Evolutionary conservation across 2,329 filamentous ascomycete species (phyloP).

Genomic region (Xylaria sp.): DNA sequence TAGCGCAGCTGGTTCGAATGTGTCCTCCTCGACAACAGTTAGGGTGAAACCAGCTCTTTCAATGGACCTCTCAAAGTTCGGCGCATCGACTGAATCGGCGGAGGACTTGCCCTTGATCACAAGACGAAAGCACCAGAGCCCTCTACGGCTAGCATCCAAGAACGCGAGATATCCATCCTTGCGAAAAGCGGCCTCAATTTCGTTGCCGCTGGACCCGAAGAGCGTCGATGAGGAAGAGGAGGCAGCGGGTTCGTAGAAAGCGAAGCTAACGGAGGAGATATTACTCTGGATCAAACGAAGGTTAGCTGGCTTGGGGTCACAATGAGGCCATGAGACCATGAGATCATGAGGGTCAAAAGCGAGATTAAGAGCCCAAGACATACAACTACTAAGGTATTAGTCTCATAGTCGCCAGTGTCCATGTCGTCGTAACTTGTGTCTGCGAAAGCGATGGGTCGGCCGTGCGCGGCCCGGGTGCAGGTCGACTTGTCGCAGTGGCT

Average conservation of each 20-base stretch:
- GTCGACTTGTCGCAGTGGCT: conserved; percentile 32
- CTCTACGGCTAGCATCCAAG: conserved; percentile 62
- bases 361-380: conserved; percentile 45
- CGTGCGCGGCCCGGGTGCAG: conserved; percentile 30
- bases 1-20: conserved; percentile 62
- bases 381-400: conserved; percentile 70
- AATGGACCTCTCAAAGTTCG: conserved; percentile 54
- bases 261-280: conserved; percentile 65
- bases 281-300: conserved; percentile 59
- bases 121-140: conserved; percentile 67
- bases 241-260: conserved; percentile 63
- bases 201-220: conserved; percentile 60
- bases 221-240: conserved; percentile 57
- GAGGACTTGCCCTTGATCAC: conserved; percentile 55
- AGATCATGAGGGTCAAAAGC: background rate
- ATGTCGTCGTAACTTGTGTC: conserved; percentile 63
- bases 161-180: conserved; percentile 65
- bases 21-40: conserved; percentile 60
- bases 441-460: conserved; percentile 40
- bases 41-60: conserved; percentile 60
- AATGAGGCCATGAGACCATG: too few relatives aligned
- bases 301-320: conserved; percentile 33
- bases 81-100: conserved; percentile 39
- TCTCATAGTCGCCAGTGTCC: conserved; percentile 72
- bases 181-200: conserved; percentile 63